Evolutionary conservation across 1,139 yeast genomes (phyloP).

Genomic region (Suhomyces taliae): DNA sequence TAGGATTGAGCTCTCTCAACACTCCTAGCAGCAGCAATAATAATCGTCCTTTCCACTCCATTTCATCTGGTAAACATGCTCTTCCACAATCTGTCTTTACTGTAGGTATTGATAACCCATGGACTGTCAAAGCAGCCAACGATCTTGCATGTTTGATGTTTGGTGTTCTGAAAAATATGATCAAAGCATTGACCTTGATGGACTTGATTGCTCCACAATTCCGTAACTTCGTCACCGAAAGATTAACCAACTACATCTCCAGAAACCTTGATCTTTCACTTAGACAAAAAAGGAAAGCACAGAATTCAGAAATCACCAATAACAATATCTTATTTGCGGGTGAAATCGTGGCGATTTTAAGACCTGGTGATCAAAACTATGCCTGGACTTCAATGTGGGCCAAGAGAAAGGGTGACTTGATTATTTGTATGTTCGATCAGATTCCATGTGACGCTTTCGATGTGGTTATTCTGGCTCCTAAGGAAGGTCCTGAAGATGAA

Average conservation of each 20-base stretch:
- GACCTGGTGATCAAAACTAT: constrained; percentile 50
- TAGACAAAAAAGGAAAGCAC: constrained; percentile 9
- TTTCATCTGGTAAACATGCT: constrained; percentile 63
- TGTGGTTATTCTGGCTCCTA: constrained; percentile 43
- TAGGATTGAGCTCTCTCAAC: constrained; percentile 30
- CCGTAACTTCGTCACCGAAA: constrained; percentile 61
- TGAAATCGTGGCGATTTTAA: constrained; percentile 57
- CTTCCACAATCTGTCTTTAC: constrained; percentile 85
- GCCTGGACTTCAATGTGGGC: constrained; percentile 92
- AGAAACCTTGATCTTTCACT: constrained; percentile 16
- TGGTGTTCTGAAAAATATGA: constrained; percentile 70
- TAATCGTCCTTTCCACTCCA: constrained; percentile 56
- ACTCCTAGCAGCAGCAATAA: constrained; percentile 8
- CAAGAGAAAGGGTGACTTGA: constrained; percentile 64
- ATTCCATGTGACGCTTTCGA: constrained; percentile 81
- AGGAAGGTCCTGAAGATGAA: constrained; percentile 11
- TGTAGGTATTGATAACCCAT: constrained; percentile 72
- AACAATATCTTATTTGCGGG: constrained; percentile 47
- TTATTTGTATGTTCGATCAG: constrained; percentile 86
- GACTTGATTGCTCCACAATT: constrained; percentile 79
- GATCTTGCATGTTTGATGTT: constrained; percentile 87
- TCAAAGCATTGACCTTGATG: constrained; percentile 63
- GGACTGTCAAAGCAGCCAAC: constrained; percentile 80
- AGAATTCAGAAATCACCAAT: constrained; percentile 24
- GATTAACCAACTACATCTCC: constrained; percentile 39